Percentiles rank a stretch among this genome's conserved stretches.
phyloP scores from a whole-genome alignment of 306 rosid species.

The Parietaria judaica region DNA sequence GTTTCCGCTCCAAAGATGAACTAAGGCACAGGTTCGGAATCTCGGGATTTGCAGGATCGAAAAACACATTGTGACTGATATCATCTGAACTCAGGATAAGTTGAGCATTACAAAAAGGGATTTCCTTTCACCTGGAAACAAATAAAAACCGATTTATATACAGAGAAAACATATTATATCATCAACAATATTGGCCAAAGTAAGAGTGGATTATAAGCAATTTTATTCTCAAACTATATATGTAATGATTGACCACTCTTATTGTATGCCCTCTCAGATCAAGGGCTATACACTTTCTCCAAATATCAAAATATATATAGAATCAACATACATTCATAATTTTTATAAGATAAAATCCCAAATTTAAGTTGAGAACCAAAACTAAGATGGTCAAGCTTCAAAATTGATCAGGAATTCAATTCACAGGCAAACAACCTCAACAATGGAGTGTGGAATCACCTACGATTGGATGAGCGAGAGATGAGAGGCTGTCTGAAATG shows the following conservation, averaged over 20 bases:
- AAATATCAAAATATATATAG: too few species aligned
- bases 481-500: slow-evolving; percentile 5
- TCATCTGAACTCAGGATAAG: slow-evolving; percentile 42
- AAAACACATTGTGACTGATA: slow-evolving; percentile 48
- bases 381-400: not conserved
- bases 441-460: too few species aligned
- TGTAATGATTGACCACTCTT: too few species aligned
- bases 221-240: too few species aligned
- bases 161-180: slow-evolving; percentile 8
- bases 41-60: slow-evolving; percentile 63
- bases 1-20: slow-evolving; percentile 50
- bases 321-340: too few species aligned
- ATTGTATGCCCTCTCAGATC: too few species aligned
- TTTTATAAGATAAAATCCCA: too few species aligned
- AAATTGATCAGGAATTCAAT: slow-evolving; percentile 2
- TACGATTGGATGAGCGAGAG: too few species aligned
- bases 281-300: too few species aligned
- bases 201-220: too few species aligned
- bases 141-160: slow-evolving; percentile 10
- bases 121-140: slow-evolving; percentile 40
- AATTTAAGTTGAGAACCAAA: too few species aligned
- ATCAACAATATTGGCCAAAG: too few species aligned
- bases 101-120: slow-evolving; percentile 18
- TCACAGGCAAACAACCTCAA: slow-evolving; percentile 3
- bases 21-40: slow-evolving; percentile 45